phyloP scores from a whole-genome alignment of 2,329 filamentous ascomycete species.

The Parastagonospora avenae region DNA sequence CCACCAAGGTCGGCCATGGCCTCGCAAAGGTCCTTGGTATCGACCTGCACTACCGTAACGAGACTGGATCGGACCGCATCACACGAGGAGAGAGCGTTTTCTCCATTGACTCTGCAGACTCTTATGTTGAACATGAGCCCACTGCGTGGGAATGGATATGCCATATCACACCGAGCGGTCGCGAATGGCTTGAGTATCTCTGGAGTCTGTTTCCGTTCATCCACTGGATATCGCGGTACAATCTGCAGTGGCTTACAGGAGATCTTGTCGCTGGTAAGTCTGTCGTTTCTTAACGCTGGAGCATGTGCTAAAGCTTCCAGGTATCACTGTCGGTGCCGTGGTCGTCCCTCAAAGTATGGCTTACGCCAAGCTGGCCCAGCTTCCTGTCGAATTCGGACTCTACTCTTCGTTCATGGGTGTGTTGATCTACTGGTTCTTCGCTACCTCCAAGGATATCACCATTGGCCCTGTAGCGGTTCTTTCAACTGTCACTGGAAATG shows the following conservation, averaged over 20 bases:
- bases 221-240: conserved; percentile 89
- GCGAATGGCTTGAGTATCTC: conserved; percentile 65
- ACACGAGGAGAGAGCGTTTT: conserved; percentile 80
- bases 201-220: conserved; percentile 82
- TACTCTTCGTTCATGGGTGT: conserved; percentile 98
- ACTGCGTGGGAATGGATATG: conserved; percentile 73
- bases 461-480: conserved; percentile 96
- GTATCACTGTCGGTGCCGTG: conserved; percentile 74
- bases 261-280: conserved; percentile 83
- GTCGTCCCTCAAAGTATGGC: conserved; percentile 97
- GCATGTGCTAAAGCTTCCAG: conserved; percentile 41
- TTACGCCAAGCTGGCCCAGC: conserved; percentile 81
- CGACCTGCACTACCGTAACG: conserved; percentile 73
- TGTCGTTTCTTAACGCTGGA: background rate
- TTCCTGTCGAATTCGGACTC: conserved; percentile 80
- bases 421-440: conserved; percentile 95
- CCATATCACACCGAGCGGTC: conserved; percentile 64
- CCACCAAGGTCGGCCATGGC: conserved; percentile 68
- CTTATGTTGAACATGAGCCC: conserved; percentile 82
- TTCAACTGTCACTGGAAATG: conserved; percentile 84
- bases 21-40: conserved; percentile 83
- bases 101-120: conserved; percentile 73
- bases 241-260: conserved; percentile 83
- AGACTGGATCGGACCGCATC: conserved; percentile 63
- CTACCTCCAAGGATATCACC: conserved; percentile 97